Conservation (phyloP, 768 basidiomycete species). For the Auriculariales sp. region DNA sequence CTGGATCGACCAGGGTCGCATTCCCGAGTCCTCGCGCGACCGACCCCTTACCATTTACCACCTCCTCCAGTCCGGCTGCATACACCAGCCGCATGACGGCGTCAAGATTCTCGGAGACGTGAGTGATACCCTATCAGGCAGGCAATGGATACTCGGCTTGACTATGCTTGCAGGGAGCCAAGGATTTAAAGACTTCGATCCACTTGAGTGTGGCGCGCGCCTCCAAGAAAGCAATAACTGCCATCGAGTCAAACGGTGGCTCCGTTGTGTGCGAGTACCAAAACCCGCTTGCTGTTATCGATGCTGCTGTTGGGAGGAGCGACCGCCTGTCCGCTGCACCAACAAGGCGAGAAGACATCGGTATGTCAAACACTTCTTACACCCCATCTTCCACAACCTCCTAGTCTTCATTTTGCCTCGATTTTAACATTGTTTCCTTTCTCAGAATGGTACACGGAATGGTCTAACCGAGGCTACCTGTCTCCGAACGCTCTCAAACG, state of each 20-base stretch:
- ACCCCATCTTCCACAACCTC: not conserved
- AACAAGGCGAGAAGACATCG: constrained; percentile 71
- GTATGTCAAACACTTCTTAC: constrained; percentile 31
- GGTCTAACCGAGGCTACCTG: constrained; percentile 63
- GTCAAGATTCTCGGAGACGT: constrained; percentile 85
- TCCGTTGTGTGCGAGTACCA: constrained; percentile 83
- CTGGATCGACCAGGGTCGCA: constrained; percentile 78
- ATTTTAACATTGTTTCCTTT: not conserved
- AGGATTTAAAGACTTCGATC: constrained; percentile 52
- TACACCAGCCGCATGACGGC: constrained; percentile 82
- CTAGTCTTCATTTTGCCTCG: constrained; percentile 5
- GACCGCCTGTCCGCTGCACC: constrained; percentile 67
- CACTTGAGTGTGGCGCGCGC: constrained; percentile 75
- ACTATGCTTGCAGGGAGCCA: constrained; percentile 34
- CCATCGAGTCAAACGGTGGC: constrained; percentile 72
- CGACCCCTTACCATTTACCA: constrained; percentile 81
- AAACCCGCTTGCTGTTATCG: constrained; percentile 70
- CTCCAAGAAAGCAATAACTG: constrained; percentile 71
- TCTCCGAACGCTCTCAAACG: constrained; percentile 40
- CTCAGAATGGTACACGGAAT: constrained; percentile 65
- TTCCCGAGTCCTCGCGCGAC: constrained; percentile 53
- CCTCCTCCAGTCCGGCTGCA: constrained; percentile 69
- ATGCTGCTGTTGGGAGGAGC: constrained; percentile 55
- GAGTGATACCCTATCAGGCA: constrained; percentile 13
- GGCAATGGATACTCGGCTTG: constrained; percentile 2